These are phyloP conservation scores for Nicotiana sylvestris DNA, from an alignment of 257 asterid genomes.

Conservation along the genomic window DNA sequence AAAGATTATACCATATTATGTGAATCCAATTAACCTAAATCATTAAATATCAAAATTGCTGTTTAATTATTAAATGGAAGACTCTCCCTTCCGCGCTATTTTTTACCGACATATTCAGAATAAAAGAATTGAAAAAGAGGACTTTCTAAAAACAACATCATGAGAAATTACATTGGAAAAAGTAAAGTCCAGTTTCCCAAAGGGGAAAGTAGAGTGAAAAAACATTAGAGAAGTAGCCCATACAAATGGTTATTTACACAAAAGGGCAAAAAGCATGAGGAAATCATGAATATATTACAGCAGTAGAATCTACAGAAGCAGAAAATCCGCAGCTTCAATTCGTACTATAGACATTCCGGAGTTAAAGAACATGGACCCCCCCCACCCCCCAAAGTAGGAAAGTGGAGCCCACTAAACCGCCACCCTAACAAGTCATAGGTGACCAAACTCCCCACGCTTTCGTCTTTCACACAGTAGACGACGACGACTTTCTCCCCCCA, in stretches of 20 bases:
- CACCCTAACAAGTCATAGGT: conserved; percentile 9
- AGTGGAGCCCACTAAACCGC: conserved; percentile 2
- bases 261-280: too few relatives aligned
- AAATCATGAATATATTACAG: too few relatives aligned
- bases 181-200: not conserved
- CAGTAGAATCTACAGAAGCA: too few relatives aligned
- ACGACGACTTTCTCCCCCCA: not conserved
- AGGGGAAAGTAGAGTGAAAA: not conserved
- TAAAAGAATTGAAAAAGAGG: not conserved
- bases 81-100: not conserved
- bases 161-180: not conserved
- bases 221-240: not conserved
- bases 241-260: too few relatives aligned
- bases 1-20: not conserved
- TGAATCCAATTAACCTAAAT: not conserved
- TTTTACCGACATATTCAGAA: not conserved
- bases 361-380: not conserved
- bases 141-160: not conserved
- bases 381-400: not conserved
- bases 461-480: conserved; percentile 3
- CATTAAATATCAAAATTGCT: not conserved
- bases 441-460: not conserved
- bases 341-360: too few relatives aligned
- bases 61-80: too few relatives aligned
- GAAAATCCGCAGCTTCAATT: too few relatives aligned